Percentiles rank a stretch among this genome's conserved stretches.
Evolutionary conservation across 805 yeast genomes (phyloP).

Genomic region (Candida ulmi): DNA sequence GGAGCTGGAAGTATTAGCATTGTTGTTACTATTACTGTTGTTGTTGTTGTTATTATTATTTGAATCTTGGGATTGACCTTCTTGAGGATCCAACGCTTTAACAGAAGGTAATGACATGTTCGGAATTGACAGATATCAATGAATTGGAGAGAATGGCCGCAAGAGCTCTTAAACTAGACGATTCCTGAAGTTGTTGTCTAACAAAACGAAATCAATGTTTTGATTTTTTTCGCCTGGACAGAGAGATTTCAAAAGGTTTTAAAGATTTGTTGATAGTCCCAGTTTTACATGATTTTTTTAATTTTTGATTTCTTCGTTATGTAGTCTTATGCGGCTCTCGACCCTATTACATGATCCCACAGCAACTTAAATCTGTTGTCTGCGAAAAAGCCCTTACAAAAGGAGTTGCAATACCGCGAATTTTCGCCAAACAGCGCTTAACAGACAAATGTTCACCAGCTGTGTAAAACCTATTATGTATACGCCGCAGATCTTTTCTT

Average conservation of each 20-base stretch:
- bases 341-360: not conserved
- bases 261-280: not conserved
- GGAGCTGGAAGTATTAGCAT: slow-evolving; percentile 6
- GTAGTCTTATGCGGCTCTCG: not conserved
- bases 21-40: slow-evolving; percentile 3
- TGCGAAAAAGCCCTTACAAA: too few species aligned
- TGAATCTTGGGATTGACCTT: not conserved
- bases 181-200: too few species aligned
- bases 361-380: too few species aligned
- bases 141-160: too few species aligned
- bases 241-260: not conserved
- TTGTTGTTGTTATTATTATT: slow-evolving; percentile 1
- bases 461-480: too few species aligned
- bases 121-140: not conserved
- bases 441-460: too few species aligned
- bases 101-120: not conserved
- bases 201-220: not conserved
- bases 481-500: too few species aligned
- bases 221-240: not conserved
- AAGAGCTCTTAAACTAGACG: too few species aligned
- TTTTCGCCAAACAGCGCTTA: too few species aligned
- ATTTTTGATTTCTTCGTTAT: not conserved
- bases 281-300: not conserved
- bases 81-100: not conserved
- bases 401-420: too few species aligned